Base-by-base conservation (phyloP, 1,284 basidiomycete genomes). In the Pisolithus thermaeus region DNA sequence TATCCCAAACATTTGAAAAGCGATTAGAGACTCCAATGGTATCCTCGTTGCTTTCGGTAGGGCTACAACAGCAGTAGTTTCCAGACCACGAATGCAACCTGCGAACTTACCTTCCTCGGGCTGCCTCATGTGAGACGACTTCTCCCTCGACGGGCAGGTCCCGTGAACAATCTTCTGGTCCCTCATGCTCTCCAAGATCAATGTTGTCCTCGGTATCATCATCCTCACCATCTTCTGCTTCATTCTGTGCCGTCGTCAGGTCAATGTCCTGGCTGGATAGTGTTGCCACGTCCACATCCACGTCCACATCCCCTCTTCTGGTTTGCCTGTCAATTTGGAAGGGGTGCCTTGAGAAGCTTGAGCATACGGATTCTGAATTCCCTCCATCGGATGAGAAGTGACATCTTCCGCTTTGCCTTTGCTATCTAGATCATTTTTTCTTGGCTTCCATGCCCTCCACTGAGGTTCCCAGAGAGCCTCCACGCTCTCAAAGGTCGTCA, bases 401-500 rank as follows among this genome's bases (percentile, higher is more conserved):
- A 37, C 28, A 11, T 54, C 46, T n/a, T 23, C 52, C 23, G 25
- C 18, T 23, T 16, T 42, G 14, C 45, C n/a, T 38, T 12, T 20
- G 42, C 49, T 48, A 36, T 53, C 47, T 0, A 49, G 35, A 20
- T 32, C 48, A 11, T 41, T 38, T n/a, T 25, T 50, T n/a, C 51
- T 52, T 23, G 83, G 80, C 56, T 68, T 79, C 83, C 84, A 86
- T 6, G 69, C 73, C 62, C 71, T 80, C 67, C 74, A 77, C 43
- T 73, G 61, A 39, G 75, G 67, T 47, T 83, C 80, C 87, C 88
- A 90, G 3, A 90, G 71, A 0, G 79, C 84, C 67, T 90, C 83
- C 7, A 92, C 75, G 49, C 92, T 94, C 64, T 94, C 87, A 59
- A 95, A 96, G 0, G 89, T 84, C 1, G 90, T 89, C 84, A 92